These are phyloP conservation scores for Incumbomyces lentus DNA, from an alignment of 2,329 filamentous ascomycete species.

Conservation along the genomic window DNA sequence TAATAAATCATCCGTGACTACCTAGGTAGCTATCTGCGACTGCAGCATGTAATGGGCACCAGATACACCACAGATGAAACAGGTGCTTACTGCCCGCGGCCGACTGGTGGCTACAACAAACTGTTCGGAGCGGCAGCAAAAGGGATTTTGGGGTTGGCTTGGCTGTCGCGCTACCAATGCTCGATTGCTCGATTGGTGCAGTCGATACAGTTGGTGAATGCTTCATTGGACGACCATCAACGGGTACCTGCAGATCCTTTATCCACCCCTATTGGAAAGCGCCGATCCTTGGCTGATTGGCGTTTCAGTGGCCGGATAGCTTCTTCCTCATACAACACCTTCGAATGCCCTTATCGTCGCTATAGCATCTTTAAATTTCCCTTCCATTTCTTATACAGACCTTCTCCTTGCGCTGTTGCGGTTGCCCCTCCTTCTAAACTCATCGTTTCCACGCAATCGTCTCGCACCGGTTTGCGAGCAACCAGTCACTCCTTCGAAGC, in stretches of 20 bases:
- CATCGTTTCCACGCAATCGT: neutral
- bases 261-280: neutral
- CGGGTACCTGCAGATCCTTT: neutral
- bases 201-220: neutral
- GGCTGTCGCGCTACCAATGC: conserved; percentile 4
- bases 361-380: neutral
- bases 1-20: no score
- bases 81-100: no score
- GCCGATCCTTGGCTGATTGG: neutral
- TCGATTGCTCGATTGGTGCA: neutral
- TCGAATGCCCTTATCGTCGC: neutral
- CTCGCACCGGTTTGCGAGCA: conserved; percentile 5
- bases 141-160: neutral
- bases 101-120: no score
- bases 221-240: neutral
- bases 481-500: conserved; percentile 2
- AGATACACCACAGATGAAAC: neutral
- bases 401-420: neutral
- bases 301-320: conserved; percentile 1
- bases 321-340: neutral
- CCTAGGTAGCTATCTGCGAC: no score
- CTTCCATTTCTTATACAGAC: neutral
- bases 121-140: neutral
- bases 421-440: neutral
- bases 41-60: no score